These are phyloP conservation scores for Anethum foeniculum DNA, from an alignment of 140 eudicot species.

Conservation along the genomic window DNA sequence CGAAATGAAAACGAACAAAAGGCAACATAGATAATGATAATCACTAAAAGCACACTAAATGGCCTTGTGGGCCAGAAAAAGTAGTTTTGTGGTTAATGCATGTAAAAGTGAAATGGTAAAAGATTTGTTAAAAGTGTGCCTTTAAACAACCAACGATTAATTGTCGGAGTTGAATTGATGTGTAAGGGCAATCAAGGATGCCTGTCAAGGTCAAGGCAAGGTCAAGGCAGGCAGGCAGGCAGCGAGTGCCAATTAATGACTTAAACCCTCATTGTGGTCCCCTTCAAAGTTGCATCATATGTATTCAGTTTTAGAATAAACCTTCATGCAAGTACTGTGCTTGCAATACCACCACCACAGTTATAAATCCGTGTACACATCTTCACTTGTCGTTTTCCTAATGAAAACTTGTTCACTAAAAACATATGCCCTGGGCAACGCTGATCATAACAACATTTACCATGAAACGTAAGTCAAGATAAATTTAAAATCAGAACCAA, in stretches of 20 bases:
- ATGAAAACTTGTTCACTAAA: background rate
- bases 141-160: background rate
- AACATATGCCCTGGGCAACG: background rate
- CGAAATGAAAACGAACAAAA: background rate
- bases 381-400: background rate
- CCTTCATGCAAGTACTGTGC: background rate
- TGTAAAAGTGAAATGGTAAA: background rate
- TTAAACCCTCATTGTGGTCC: background rate
- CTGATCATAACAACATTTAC: background rate
- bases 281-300: background rate
- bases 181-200: background rate
- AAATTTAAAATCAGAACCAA: background rate
- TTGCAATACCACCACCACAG: background rate
- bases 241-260: background rate
- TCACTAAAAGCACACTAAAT: background rate
- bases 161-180: background rate
- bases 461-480: background rate
- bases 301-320: background rate
- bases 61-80: background rate
- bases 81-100: background rate
- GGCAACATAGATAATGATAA: background rate
- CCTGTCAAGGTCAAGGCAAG: background rate
- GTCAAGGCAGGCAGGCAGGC: too few relatives aligned
- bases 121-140: background rate
- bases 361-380: background rate